A percentile compares a stretch with the other conserved stretches of the same genome.
These are phyloP conservation scores for Sphagnurus paluster DNA, from an alignment of 1,284 basidiomycete species.

Conservation along the genomic window DNA sequence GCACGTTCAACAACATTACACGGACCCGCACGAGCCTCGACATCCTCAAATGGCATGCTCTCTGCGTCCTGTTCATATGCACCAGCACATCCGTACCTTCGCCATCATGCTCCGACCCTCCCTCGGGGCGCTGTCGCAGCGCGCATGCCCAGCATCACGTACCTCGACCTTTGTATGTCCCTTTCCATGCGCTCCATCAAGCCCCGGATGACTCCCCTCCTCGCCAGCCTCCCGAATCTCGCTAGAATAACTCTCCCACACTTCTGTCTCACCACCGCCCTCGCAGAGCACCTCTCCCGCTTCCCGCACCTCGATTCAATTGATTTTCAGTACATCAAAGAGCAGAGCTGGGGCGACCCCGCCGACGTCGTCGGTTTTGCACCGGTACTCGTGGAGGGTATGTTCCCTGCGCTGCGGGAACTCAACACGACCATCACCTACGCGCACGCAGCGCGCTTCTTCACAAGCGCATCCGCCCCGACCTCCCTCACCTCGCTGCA, in stretches of 20 bases:
- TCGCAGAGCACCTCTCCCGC: slow-evolving; percentile 47
- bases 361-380: slow-evolving; percentile 43
- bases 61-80: slow-evolving; percentile 43
- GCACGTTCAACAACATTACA: slow-evolving; percentile 53
- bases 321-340: slow-evolving; percentile 47
- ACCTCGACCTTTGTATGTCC: slow-evolving; percentile 42
- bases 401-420: slow-evolving; percentile 57
- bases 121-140: slow-evolving; percentile 37
- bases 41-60: slow-evolving; percentile 42
- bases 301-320: slow-evolving; percentile 44
- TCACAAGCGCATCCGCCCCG: slow-evolving; percentile 44
- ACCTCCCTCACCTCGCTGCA: slow-evolving; percentile 48
- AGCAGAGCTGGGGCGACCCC: slow-evolving; percentile 42
- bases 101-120: slow-evolving; percentile 22
- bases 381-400: slow-evolving; percentile 44
- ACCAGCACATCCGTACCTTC: slow-evolving; percentile 34
- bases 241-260: slow-evolving; percentile 50
- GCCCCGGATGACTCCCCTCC: slow-evolving; percentile 35
- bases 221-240: slow-evolving; percentile 44
- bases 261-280: slow-evolving; percentile 45
- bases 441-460: slow-evolving; percentile 44
- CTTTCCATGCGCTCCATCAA: slow-evolving; percentile 38
- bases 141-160: slow-evolving; percentile 50
- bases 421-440: slow-evolving; percentile 47
- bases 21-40: slow-evolving; percentile 50